Percentiles rank a stretch among this genome's conserved stretches.
phyloP scores from a whole-genome alignment of 805 yeast genomes.

The Yamadazyma endophytica region DNA sequence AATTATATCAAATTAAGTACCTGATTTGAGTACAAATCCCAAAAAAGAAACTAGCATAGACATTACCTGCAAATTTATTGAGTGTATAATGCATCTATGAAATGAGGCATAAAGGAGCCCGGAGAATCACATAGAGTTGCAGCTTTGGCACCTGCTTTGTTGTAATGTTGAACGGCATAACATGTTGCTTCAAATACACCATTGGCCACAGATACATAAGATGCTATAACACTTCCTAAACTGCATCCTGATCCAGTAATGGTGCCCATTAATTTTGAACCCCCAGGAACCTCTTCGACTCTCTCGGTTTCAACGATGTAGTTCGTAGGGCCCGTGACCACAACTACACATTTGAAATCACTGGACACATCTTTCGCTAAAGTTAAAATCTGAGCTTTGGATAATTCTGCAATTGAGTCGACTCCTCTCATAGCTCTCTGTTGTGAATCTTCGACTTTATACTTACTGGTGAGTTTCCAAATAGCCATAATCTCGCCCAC shows the following conservation, averaged over 20 bases:
- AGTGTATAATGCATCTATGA: constrained; percentile 39
- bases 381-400: constrained; percentile 20
- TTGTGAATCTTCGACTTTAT: constrained; percentile 14
- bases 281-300: constrained; percentile 45
- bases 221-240: constrained; percentile 66
- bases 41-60: too few relatives aligned
- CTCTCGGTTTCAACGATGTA: constrained; percentile 17
- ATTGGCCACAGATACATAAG: constrained; percentile 47
- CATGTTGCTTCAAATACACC: constrained; percentile 43
- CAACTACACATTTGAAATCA: constrained; percentile 56
- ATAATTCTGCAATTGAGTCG: constrained; percentile 41
- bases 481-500: constrained; percentile 78
- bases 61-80: too few relatives aligned
- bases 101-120: constrained; percentile 47
- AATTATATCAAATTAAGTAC: too few relatives aligned
- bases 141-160: constrained; percentile 58
- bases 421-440: constrained; percentile 64
- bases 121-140: constrained; percentile 42
- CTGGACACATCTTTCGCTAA: constrained; percentile 49
- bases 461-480: constrained; percentile 24
- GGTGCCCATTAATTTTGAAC: constrained; percentile 56
- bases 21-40: too few relatives aligned
- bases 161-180: constrained; percentile 55
- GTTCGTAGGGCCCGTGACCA: constrained; percentile 57
- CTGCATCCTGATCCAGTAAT: constrained; percentile 86